A percentile compares a stretch with the other conserved stretches of the same genome.
These are phyloP conservation scores for Corymbia citriodora DNA, from an alignment of 441 rosid genomes.

Conservation along the genomic window DNA sequence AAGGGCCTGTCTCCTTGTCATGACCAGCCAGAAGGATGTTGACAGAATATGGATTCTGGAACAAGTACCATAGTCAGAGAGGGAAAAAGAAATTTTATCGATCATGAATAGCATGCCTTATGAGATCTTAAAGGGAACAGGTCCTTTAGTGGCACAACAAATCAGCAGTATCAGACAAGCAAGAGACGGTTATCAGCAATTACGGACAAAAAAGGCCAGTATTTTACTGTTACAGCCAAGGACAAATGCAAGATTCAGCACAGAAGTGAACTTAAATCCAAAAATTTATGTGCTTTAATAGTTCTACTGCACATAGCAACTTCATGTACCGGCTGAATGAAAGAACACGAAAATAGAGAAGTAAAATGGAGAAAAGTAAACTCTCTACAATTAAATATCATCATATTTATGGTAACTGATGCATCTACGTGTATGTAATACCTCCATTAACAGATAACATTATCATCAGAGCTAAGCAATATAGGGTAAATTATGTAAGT, in stretches of 20 bases:
- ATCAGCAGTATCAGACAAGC: not conserved
- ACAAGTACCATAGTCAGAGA: not conserved
- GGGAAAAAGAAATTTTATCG: not conserved
- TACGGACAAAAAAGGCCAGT: not conserved
- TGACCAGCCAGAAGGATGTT: not conserved
- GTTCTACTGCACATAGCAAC: not conserved
- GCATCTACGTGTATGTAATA: not conserved
- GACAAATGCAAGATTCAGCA: not conserved
- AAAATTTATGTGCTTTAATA: not conserved
- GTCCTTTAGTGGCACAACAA: not conserved
- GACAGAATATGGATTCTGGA: not conserved
- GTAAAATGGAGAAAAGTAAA: not conserved
- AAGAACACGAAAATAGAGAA: not conserved
- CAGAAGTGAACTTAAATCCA: not conserved
- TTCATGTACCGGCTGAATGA: not conserved
- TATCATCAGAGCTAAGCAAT: not conserved
- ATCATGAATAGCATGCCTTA: not conserved
- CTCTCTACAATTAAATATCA: not conserved
- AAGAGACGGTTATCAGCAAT: not conserved
- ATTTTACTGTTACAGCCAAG: not conserved
- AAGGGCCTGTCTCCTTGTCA: not conserved
- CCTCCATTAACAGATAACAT: not conserved
- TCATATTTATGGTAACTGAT: not conserved
- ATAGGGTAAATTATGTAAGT: not conserved
- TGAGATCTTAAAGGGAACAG: not conserved